A percentile compares a stretch with the other conserved stretches of the same genome.
phyloP scores from a whole-genome alignment of 1,284 basidiomycete genomes.

The Neolentinus lepideus region DNA sequence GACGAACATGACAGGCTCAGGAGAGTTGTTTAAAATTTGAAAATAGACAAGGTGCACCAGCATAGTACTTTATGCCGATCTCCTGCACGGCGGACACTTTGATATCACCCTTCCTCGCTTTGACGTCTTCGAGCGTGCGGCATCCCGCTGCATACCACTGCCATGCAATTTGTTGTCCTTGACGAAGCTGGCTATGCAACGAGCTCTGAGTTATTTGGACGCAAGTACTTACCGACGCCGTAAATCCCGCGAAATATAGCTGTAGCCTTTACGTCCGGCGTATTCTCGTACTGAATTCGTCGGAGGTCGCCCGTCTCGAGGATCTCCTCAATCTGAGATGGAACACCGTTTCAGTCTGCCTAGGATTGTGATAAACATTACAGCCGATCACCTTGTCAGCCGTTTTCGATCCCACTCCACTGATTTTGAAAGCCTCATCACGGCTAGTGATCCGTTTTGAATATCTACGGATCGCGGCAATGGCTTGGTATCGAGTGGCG shows the following conservation, averaged over 20 bases:
- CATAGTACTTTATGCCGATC: conserved; percentile 74
- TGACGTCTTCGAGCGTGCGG: conserved; percentile 71
- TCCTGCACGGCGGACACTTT: conserved; percentile 59
- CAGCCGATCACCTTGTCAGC: conserved; percentile 55
- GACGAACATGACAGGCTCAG: neutral
- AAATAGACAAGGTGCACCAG: conserved; percentile 37
- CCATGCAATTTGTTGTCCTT: conserved; percentile 57
- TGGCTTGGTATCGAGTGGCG: conserved; percentile 33
- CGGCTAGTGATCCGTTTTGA: conserved; percentile 55
- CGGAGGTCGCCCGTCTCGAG: conserved; percentile 58
- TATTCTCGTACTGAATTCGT: conserved; percentile 55
- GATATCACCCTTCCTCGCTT: conserved; percentile 48
- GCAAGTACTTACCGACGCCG: conserved; percentile 59
- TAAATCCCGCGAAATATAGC: conserved; percentile 73
- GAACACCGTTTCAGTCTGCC: neutral
- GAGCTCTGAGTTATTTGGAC: neutral
- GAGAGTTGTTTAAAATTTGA: neutral
- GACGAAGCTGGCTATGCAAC: neutral
- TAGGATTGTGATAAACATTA: neutral
- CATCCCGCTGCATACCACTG: conserved; percentile 75
- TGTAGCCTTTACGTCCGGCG: conserved; percentile 47
- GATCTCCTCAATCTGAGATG: conserved; percentile 70
- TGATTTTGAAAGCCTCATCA: conserved; percentile 56
- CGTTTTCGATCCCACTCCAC: conserved; percentile 68
- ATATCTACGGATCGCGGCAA: conserved; percentile 44